Conservation (phyloP, 495 filamentous ascomycete species). For the Penicillium samsonianum region DNA sequence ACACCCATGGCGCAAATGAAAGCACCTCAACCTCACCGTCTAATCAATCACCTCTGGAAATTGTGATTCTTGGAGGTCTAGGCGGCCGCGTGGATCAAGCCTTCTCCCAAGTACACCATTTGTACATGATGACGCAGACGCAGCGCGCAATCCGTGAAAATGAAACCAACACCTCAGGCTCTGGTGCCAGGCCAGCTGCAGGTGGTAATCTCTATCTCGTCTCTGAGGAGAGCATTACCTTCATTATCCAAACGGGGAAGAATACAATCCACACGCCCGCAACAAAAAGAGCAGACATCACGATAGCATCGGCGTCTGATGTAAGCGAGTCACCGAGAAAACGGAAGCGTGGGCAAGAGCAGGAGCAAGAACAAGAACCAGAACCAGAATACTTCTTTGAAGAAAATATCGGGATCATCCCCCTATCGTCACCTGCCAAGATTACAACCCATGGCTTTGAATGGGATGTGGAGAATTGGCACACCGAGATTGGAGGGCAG, state of each 20-base stretch:
- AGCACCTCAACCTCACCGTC: not conserved
- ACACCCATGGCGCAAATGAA: constrained; percentile 4
- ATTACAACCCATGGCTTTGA: constrained; percentile 80
- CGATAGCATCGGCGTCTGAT: not conserved
- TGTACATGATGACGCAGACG: constrained; percentile 52
- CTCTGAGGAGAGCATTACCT: constrained; percentile 76
- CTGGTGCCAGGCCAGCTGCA: not conserved
- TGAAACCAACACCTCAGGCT: not conserved
- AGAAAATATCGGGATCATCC: constrained; percentile 82
- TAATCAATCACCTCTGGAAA: constrained; percentile 34
- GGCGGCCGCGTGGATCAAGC: constrained; percentile 91
- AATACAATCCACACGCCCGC: constrained; percentile 69
- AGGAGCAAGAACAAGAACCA: not conserved
- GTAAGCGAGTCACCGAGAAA: constrained; percentile 5
- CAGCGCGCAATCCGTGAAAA: constrained; percentile 20
- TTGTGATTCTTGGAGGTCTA: constrained; percentile 79
- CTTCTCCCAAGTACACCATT: constrained; percentile 80
- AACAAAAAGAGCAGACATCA: constrained; percentile 27
- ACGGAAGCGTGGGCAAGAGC: constrained; percentile 10
- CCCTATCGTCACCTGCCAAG: constrained; percentile 66
- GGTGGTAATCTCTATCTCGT: constrained; percentile 64
- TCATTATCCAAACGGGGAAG: constrained; percentile 66
- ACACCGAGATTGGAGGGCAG: constrained; percentile 77
- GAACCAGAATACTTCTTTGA: constrained; percentile 40
- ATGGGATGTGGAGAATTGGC: constrained; percentile 85